These are phyloP conservation scores for Pachyrhizus erosus DNA, from an alignment of 306 rosid species.

Conservation along the genomic window DNA sequence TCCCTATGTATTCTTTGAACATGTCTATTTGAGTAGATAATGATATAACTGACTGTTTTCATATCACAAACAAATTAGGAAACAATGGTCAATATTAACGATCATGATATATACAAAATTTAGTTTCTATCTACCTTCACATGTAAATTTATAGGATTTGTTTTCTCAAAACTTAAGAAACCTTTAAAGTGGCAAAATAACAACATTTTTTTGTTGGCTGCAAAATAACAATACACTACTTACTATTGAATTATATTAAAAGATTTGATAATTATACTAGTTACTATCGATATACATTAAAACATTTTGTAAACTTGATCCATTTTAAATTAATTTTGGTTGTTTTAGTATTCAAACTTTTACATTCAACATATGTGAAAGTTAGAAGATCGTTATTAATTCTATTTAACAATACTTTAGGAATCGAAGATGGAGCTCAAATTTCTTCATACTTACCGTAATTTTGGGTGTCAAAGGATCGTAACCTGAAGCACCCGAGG, in stretches of 20 bases:
- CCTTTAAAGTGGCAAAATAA: neutral
- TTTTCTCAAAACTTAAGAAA: neutral
- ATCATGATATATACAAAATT: neutral
- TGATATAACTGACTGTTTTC: constrained; percentile 59
- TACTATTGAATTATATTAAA: no score
- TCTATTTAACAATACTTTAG: no score
- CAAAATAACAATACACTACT: no score
- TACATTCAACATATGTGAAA: no score
- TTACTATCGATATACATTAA: no score
- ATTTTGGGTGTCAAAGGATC: constrained; percentile 75
- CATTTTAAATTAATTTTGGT: no score
- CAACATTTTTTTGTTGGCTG: no score
- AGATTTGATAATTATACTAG: no score
- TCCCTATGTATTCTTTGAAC: constrained; percentile 74
- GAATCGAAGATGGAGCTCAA: no score
- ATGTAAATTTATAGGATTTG: neutral
- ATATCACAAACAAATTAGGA: neutral
- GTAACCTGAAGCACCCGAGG: constrained; percentile 86
- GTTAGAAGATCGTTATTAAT: no score
- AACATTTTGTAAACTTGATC: no score
- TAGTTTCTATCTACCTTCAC: neutral
- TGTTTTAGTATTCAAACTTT: no score
- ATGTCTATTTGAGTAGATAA: constrained; percentile 55
- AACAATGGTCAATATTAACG: neutral
- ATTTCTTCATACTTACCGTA: constrained; percentile 47